Evolutionary conservation across 768 basidiomycete species (phyloP), one percentile per base, ranked within the genome.

Genomic region (Suillus subaureus): DNA sequence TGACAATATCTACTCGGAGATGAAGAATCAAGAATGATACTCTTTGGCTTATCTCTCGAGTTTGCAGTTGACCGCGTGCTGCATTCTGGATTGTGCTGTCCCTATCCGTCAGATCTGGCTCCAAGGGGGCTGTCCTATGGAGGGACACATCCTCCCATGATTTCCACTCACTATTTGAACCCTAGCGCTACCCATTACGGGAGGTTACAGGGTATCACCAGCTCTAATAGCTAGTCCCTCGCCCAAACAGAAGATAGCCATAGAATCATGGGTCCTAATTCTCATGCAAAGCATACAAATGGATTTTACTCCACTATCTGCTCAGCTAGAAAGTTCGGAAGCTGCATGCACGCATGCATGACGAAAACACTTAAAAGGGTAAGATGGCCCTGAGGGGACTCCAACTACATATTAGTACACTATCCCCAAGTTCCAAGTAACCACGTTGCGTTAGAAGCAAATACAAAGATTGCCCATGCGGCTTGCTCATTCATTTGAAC

Each of bases 401-500:
- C 35, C 56, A 9, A 37, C 54, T 55, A 35, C 16, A 42, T 42
- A 13, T 21, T 7, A 56, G 33, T 26, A 26, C 16, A 26, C 12
- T 57, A 40, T 57, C 55, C 55, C 55, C 55, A 37, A 57, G 39
- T 21, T 40, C 26, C 57, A 40, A 28, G 57, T 18, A n/a, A 55
- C 21, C 57, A 40, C 57, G 39, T 58, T 58, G 57, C 26, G 26
- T 40, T 21, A 55, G 54, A 55, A 55, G 54, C 21, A n/a, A 55
- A 33, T 21, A 28, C 57, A 58, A 16, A 16, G 23, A 39, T 18
- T 58, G 2, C 23, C 35, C 33, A 31, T 2, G 15, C 6, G 35
- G 12, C 56, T 9, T 57, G 23, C 57, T 28, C 37, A 3, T 58
- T 26, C 16, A 40, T 39, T 12, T 42, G 26, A 77, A 71, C 65